Base-by-base conservation (phyloP, 345 rosid genomes). In the Camelina hispida region DNA sequence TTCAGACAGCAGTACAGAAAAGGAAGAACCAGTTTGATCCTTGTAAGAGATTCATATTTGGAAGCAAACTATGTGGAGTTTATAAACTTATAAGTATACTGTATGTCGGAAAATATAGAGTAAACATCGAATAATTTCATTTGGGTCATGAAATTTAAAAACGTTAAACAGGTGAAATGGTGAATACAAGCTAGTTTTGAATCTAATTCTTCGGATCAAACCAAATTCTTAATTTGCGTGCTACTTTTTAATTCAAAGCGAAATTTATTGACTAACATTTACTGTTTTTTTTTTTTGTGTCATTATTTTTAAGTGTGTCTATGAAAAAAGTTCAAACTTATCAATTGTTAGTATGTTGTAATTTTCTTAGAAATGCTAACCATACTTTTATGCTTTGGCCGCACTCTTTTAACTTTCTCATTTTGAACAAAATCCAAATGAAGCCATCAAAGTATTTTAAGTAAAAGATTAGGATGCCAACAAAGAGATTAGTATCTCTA, bases 231-330 rank as follows among this genome's bases (percentile, higher is more conserved):
- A 12, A 15, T 30, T 30, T 55, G 65, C 53, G 53, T 62, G 69
- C 44, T 40, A 42, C 53, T 5, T 53, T 52, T 52, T 37, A 2
- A 37, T 52, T 25, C 61, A 30, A 62, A 53, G 16, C 57, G 35
- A 32, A 18, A 43, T 53, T 14, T 63, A 43, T 73, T 54, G 71
- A 55, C 71, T 35, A 30, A 28, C 35, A 44, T 52, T 72, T 63
- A 55, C 10, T 6, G 25, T 34, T 47, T 17, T 47, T 17, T 18
- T 12, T 69, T 60, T 17, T 30, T 1, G n/a, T 28, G 32, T 20
- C 28, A 23, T 28, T 46, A 44, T 60, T 22, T 22, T 23, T 50
- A 53, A 44, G 55, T 63, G 30, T 44, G 70, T 53, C 43, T 52
- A 47, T 17, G 43, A 9, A 42, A 9, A 42, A 43, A 54, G 44